Conservation (phyloP, 306 rosid genomes). For the Astragalus glycyphyllos region DNA sequence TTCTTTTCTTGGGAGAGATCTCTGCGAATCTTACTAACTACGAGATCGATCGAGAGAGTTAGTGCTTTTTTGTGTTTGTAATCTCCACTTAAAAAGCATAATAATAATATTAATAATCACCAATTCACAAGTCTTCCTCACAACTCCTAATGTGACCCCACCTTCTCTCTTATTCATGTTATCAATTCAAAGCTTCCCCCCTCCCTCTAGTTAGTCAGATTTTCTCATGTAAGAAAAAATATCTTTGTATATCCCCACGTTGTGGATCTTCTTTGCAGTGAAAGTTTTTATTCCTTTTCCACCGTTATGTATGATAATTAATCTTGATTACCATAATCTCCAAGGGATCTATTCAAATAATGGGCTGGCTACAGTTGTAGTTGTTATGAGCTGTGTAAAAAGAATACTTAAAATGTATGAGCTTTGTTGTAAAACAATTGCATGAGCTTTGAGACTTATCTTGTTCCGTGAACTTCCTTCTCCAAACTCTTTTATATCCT, state of each 20-base stretch:
- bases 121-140: background rate
- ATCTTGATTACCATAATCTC: conserved; percentile 51
- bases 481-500: too few species aligned
- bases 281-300: conserved; percentile 16
- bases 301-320: conserved; percentile 59
- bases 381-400: background rate
- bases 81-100: conserved; percentile 56
- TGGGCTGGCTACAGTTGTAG: background rate
- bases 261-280: background rate
- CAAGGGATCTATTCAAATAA: conserved; percentile 31
- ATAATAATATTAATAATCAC: conserved; percentile 41
- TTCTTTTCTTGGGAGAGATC: conserved; percentile 62
- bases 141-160: background rate
- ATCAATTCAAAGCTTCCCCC: background rate
- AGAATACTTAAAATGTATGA: conserved; percentile 16
- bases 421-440: too few species aligned
- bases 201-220: background rate
- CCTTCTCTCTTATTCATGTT: background rate
- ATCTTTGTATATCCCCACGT: conserved; percentile 8
- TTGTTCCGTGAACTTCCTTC: too few species aligned
- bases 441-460: too few species aligned
- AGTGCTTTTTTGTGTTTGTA: conserved; percentile 47
- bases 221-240: background rate
- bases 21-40: conserved; percentile 86
- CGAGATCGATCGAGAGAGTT: conserved; percentile 50